Evolutionary conservation across 352 stramenopile species (phyloP).

Genomic region (Plasmopara muralis): DNA sequence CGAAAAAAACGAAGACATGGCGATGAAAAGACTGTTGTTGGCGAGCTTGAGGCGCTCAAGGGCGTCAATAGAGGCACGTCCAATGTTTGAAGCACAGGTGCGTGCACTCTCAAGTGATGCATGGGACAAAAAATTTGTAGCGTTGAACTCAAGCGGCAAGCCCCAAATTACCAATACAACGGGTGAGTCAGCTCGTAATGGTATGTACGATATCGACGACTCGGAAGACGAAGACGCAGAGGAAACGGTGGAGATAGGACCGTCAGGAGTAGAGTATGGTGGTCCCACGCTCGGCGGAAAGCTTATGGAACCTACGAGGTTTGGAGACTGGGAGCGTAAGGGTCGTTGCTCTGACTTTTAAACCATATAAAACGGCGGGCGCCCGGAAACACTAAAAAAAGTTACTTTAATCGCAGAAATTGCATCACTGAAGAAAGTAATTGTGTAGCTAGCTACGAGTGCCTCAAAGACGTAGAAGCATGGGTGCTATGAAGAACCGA

Average conservation of each 20-base stretch:
- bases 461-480: no score
- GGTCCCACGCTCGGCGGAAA: slow-evolving; percentile 89
- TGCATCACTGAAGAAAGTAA: no score
- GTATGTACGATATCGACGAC: slow-evolving; percentile 19
- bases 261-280: slow-evolving; percentile 88
- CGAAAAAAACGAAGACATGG: slow-evolving; percentile 11
- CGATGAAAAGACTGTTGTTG: slow-evolving; percentile 11
- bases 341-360: slow-evolving; percentile 95
- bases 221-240: slow-evolving; percentile 87
- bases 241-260: slow-evolving; percentile 91
- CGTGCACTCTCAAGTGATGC: slow-evolving; percentile 27
- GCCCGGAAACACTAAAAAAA: no score
- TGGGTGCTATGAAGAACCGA: no score
- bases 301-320: slow-evolving; percentile 93
- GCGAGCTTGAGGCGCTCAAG: slow-evolving; percentile 3
- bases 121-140: slow-evolving; percentile 34
- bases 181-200: slow-evolving; percentile 7
- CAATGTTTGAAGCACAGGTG: slow-evolving; percentile 1
- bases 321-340: slow-evolving; percentile 97
- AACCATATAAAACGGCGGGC: neutral
- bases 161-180: slow-evolving; percentile 20
- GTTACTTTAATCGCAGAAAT: no score
- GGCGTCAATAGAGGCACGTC: neutral
- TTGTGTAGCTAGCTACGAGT: no score
- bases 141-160: slow-evolving; percentile 19